Conservation (phyloP, 1,284 basidiomycete species). For the Malassezia obtusa region DNA sequence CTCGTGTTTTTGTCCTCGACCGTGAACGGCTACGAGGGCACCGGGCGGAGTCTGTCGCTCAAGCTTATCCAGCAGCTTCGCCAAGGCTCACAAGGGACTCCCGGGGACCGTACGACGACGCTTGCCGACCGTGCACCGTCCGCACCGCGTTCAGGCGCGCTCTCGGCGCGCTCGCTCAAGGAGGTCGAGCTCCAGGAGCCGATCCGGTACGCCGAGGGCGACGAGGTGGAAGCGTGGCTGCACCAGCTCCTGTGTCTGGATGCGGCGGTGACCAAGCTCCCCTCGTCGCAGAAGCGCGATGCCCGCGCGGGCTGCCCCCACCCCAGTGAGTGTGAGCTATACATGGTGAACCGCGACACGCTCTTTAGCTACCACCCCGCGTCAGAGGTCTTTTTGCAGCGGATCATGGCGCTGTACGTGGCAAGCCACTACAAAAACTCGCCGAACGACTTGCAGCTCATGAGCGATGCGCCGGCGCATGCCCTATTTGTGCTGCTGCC, state of each 20-base stretch:
- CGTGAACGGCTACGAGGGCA: slow-evolving; percentile 98
- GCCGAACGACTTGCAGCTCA: slow-evolving; percentile 91
- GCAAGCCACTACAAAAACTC: slow-evolving; percentile 98
- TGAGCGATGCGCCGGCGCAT: slow-evolving; percentile 93
- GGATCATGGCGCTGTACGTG: slow-evolving; percentile 97
- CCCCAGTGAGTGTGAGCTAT: slow-evolving; percentile 84
- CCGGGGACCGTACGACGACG: slow-evolving; percentile 52
- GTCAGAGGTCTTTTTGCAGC: slow-evolving; percentile 88
- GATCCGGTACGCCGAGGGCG: slow-evolving; percentile 79
- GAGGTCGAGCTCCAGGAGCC: slow-evolving; percentile 93
- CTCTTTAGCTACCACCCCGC: slow-evolving; percentile 95
- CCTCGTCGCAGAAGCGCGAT: neutral
- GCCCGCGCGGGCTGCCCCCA: slow-evolving; percentile 56
- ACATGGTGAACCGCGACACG: slow-evolving; percentile 90
- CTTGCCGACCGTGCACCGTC: slow-evolving; percentile 50
- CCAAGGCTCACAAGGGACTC: slow-evolving; percentile 56
- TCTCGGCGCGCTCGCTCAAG: slow-evolving; percentile 63
- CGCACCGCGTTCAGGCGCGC: slow-evolving; percentile 54
- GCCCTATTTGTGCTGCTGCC: slow-evolving; percentile 91
- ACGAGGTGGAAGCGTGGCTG: slow-evolving; percentile 89
- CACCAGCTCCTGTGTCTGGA: slow-evolving; percentile 84
- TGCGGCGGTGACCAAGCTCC: slow-evolving; percentile 26
- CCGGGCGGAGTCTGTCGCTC: slow-evolving; percentile 88
- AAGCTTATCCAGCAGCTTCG: slow-evolving; percentile 96
- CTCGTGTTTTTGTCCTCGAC: slow-evolving; percentile 97